Conservation (phyloP, 305 asterid species). For the Striga hermonthica region DNA sequence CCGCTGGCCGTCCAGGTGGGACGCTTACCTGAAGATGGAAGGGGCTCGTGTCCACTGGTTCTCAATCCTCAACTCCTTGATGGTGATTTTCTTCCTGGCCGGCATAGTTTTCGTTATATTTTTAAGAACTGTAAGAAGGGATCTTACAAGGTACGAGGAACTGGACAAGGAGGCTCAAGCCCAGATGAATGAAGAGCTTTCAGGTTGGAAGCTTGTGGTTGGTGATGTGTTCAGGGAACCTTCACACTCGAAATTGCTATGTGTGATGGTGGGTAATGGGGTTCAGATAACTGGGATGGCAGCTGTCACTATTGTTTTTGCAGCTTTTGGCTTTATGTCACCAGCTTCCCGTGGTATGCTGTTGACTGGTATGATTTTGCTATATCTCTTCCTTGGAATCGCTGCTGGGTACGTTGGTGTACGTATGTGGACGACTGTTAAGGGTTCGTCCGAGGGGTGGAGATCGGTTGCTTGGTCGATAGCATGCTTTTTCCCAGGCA, state of each 20-base stretch:
- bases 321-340: conserved; percentile 85
- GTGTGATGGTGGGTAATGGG: conserved; percentile 81
- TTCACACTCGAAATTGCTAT: conserved; percentile 54
- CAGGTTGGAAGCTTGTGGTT: conserved; percentile 91
- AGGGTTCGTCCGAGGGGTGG: conserved; percentile 71
- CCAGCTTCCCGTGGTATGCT: conserved; percentile 91
- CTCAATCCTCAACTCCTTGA: conserved; percentile 73
- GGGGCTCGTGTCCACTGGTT: conserved; percentile 89
- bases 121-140: conserved; percentile 80
- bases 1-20: conserved; percentile 94
- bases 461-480: conserved; percentile 68
- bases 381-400: conserved; percentile 76
- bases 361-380: conserved; percentile 78
- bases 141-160: conserved; percentile 77
- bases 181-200: conserved; percentile 86
- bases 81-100: conserved; percentile 83
- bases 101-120: conserved; percentile 82
- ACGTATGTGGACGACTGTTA: conserved; percentile 60
- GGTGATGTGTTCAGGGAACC: conserved; percentile 91
- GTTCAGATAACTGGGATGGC: conserved; percentile 80
- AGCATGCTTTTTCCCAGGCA: conserved; percentile 82
- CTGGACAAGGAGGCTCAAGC: conserved; percentile 90
- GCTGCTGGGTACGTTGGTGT: conserved; percentile 68
- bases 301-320: conserved; percentile 67
- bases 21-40: conserved; percentile 84